Evolutionary conservation across 2,329 filamentous ascomycete genomes (phyloP).

Genomic region (Polychaeton citri): DNA sequence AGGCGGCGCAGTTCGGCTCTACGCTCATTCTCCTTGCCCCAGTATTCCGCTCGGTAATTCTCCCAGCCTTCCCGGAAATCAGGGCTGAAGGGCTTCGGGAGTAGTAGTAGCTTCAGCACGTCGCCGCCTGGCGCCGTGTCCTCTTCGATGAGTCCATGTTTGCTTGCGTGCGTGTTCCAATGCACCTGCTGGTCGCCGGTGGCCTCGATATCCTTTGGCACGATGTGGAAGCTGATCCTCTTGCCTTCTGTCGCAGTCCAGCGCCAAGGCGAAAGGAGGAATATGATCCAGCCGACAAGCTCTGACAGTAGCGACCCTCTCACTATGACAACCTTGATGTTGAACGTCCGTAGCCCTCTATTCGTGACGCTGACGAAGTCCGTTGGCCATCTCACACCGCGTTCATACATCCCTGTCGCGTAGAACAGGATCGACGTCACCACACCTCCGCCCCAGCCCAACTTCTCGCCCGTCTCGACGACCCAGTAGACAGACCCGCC

Average conservation of each 20-base stretch:
- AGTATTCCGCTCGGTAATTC: constrained; percentile 83
- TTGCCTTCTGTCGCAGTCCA: constrained; percentile 17
- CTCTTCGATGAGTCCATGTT: constrained; percentile 52
- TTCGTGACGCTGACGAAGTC: constrained; percentile 85
- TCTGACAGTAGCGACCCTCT: constrained; percentile 74
- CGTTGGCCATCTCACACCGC: constrained; percentile 85
- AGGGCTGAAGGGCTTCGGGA: constrained; percentile 89
- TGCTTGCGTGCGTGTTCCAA: constrained; percentile 23
- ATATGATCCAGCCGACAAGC: constrained; percentile 39
- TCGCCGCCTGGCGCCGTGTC: constrained; percentile 83
- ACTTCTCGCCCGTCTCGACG: constrained; percentile 76
- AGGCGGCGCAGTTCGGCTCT: constrained; percentile 59
- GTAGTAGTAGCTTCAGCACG: constrained; percentile 75
- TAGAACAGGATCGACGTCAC: constrained; percentile 79
- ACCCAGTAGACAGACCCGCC: constrained; percentile 96
- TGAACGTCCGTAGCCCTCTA: constrained; percentile 78
- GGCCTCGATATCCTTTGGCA: constrained; percentile 26
- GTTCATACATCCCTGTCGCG: constrained; percentile 93
- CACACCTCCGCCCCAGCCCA: constrained; percentile 81
- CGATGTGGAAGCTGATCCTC: constrained; percentile 21
- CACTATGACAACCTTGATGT: constrained; percentile 88
- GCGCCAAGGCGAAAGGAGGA: constrained; percentile 18
- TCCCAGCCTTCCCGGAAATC: constrained; percentile 97
- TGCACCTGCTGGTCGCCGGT: constrained; percentile 40
- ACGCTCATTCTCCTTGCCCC: constrained; percentile 91